Conservation (phyloP, 2,329 filamentous ascomycete species). For the Diaporthe sp. region DNA sequence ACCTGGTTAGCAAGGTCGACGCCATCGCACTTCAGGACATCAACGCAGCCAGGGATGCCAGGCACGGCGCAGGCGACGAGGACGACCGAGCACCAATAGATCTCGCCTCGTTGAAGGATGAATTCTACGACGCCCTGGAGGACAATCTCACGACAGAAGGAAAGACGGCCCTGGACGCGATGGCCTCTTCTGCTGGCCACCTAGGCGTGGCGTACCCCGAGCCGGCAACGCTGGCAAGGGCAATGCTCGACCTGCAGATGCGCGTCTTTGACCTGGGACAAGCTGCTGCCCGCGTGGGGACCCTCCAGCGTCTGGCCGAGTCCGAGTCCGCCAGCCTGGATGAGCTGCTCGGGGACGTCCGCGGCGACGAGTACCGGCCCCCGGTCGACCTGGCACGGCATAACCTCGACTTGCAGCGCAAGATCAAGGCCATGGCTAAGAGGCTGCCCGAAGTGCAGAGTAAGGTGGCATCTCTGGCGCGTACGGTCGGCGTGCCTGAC, state of each 20-base stretch:
- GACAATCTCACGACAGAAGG: conserved; percentile 66
- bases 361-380: conserved; percentile 61
- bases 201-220: conserved; percentile 61
- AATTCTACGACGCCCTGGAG: conserved; percentile 65
- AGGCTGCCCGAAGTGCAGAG: conserved; percentile 76
- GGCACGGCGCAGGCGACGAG: conserved; percentile 41
- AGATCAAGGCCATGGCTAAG: conserved; percentile 72
- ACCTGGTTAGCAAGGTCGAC: conserved; percentile 68
- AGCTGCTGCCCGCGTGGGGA: conserved; percentile 61
- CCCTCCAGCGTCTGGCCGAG: conserved; percentile 67
- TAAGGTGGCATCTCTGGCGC: conserved; percentile 56
- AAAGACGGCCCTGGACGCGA: conserved; percentile 63
- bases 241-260: conserved; percentile 66
- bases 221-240: conserved; percentile 59
- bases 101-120: conserved; percentile 44
- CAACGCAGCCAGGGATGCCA: conserved; percentile 42
- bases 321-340: conserved; percentile 57
- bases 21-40: conserved; percentile 67
- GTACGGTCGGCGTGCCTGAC: conserved; percentile 47
- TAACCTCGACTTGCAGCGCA: conserved; percentile 80
- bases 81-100: not conserved
- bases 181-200: conserved; percentile 63
- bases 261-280: conserved; percentile 66
- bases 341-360: conserved; percentile 54
- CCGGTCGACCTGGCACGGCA: conserved; percentile 70